Conservation (phyloP, 495 filamentous ascomycete species). For the Durotheca rogersii region DNA sequence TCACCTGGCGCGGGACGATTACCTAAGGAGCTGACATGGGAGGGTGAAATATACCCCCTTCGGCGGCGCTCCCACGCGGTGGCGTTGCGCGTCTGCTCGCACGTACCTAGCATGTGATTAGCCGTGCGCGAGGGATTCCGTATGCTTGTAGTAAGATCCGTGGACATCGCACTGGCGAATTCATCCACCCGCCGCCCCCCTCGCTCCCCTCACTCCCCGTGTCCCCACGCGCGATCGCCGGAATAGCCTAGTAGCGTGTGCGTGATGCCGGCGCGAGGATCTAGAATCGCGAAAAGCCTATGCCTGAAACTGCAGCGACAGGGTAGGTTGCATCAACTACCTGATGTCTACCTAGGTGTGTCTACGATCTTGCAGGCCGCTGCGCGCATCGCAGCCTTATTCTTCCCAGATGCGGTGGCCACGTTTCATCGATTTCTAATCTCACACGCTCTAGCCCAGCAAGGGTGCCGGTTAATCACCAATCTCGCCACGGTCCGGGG, state of each 20-base stretch:
- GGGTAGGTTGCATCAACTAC: no score
- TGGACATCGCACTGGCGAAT: no score
- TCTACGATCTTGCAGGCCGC: not conserved
- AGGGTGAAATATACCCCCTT: not conserved
- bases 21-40: not conserved
- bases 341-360: no score
- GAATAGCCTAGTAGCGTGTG: no score
- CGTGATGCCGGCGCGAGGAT: not conserved
- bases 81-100: not conserved
- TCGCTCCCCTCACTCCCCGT: no score
- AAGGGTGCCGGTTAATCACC: no score
- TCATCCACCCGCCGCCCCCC: no score
- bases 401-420: not conserved
- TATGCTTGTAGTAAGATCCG: no score
- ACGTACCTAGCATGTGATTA: no score
- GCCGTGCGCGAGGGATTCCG: no score
- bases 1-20: not conserved
- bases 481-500: not conserved
- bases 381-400: not conserved
- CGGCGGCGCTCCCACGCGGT: not conserved
- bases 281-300: not conserved
- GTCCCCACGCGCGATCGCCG: no score
- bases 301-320: not conserved
- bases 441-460: not conserved
- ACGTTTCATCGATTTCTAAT: constrained; percentile 2